These are phyloP conservation scores for Candida railenensis DNA, from an alignment of 805 yeast species.

Conservation along the genomic window DNA sequence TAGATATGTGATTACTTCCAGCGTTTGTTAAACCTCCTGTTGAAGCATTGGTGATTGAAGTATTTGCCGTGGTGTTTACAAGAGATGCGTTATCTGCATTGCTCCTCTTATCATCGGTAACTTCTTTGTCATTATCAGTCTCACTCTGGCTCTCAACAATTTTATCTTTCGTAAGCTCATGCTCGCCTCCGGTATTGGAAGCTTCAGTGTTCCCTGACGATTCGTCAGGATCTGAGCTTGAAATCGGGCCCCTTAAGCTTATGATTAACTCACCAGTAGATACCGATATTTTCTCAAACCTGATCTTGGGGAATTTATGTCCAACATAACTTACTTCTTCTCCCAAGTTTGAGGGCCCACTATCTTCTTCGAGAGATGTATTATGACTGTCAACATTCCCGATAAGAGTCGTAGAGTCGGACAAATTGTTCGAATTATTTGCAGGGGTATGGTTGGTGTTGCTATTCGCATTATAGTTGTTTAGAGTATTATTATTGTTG, in stretches of 20 bases:
- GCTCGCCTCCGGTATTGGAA: slow-evolving; percentile 3
- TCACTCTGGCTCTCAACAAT: slow-evolving; percentile 2
- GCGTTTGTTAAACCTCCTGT: too few species aligned
- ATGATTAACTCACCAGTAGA: slow-evolving; percentile 77
- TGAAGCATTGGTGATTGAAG: background rate
- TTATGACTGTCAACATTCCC: slow-evolving; percentile 2
- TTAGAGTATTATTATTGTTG: slow-evolving; percentile 20
- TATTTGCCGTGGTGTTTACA: background rate
- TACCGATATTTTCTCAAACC: slow-evolving; percentile 85
- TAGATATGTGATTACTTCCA: too few species aligned
- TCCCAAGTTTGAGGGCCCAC: slow-evolving; percentile 65
- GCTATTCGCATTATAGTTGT: slow-evolving; percentile 22
- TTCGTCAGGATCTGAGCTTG: slow-evolving; percentile 6
- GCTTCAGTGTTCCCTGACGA: background rate
- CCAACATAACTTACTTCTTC: slow-evolving; percentile 91
- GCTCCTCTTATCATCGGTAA: background rate
- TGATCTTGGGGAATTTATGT: slow-evolving; percentile 80
- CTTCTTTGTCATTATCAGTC: background rate
- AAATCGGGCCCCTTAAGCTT: slow-evolving; percentile 66
- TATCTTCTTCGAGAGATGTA: slow-evolving; percentile 17
- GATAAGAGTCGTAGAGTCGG: background rate
- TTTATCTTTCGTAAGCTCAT: slow-evolving; percentile 3
- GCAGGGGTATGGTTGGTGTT: slow-evolving; percentile 5
- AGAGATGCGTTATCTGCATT: background rate
- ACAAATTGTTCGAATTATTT: slow-evolving; percentile 7